Evolutionary conservation across 495 filamentous ascomycete genomes (phyloP), one percentile per base, ranked within the genome.

Genomic region (Peziza echinospora): DNA sequence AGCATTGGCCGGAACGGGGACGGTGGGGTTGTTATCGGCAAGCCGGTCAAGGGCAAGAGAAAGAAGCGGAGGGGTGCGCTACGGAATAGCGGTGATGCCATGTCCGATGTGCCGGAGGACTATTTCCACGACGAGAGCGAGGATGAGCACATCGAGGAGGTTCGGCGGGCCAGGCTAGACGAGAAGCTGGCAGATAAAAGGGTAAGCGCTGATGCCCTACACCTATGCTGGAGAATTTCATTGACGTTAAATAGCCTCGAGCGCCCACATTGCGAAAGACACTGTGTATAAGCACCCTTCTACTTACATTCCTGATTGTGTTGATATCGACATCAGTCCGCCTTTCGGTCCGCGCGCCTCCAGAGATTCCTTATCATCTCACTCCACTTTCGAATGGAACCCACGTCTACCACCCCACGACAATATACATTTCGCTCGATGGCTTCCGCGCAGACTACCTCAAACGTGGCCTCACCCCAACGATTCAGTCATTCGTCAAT

Each of bases 361-460:
- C 65, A 67, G 71, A 67, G 54, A 49, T 71, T 21, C 67, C 65
- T 5, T 45, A 63, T 6, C 59, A 61, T 44, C 50, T 44, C 1
- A 49, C 53, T 3, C 46, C 49, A 16, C 43, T 60, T 8, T 83
- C 73, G 50, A 87, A 87, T 59, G 91, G 89, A 24, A 91, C 84
- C 0, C 77, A 85, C 1, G 61, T 77, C 8, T 99, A 92, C 59
- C 76, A 75, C 3, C 84, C 84, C 16, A 99, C 89, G 0, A 99
- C 89, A 1, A 80, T 99, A 34, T 61, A 94, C 41, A 82, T 99
- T 52, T 94, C 87, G 26, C 69, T 99, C 8, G 89, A 99, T 62
- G 89, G 89, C 2, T 94, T 99, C 61, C 77, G 89, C n/a, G 86
- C 91, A 2, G 89, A 96, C 60, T 99, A 93, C 52, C 70, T 99